These are phyloP conservation scores for Lagenidium sp. DNA, from an alignment of 352 stramenopile species.

Conservation along the genomic window DNA sequence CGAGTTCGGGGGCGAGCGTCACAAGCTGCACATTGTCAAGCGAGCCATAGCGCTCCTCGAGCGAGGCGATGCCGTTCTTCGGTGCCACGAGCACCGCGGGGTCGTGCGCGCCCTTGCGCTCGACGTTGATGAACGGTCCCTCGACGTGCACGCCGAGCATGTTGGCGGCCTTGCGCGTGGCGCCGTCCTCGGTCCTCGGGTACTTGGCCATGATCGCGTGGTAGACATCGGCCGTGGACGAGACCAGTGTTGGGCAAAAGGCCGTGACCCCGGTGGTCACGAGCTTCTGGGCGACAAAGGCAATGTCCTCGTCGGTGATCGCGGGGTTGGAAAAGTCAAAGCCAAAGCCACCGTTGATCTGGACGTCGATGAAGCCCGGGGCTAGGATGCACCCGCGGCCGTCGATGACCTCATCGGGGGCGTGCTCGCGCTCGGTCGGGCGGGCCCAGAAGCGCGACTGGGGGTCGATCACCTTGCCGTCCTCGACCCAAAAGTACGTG, in stretches of 20 bases:
- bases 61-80: constrained; percentile 23
- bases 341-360: constrained; percentile 86
- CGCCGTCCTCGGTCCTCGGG: constrained; percentile 21
- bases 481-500: constrained; percentile 34
- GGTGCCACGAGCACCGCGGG: constrained; percentile 36
- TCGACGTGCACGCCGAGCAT: constrained; percentile 87
- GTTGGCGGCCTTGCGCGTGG: constrained; percentile 27
- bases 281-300: constrained; percentile 37
- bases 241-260: constrained; percentile 88
- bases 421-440: constrained; percentile 21
- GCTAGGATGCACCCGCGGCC: constrained; percentile 59
- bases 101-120: constrained; percentile 79
- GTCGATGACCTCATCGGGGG: constrained; percentile 45
- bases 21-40: constrained; percentile 65
- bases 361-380: constrained; percentile 86
- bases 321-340: constrained; percentile 72
- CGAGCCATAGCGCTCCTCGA: constrained; percentile 44
- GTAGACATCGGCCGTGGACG: constrained; percentile 57
- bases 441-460: constrained; percentile 40
- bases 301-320: constrained; percentile 30
- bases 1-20: constrained; percentile 83
- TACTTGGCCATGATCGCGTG: constrained; percentile 38
- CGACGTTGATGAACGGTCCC: constrained; percentile 82
- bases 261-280: constrained; percentile 65
- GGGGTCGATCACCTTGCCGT: constrained; percentile 45